Conservation (phyloP, 2,329 filamentous ascomycete genomes). For the Xylaria sp. region DNA sequence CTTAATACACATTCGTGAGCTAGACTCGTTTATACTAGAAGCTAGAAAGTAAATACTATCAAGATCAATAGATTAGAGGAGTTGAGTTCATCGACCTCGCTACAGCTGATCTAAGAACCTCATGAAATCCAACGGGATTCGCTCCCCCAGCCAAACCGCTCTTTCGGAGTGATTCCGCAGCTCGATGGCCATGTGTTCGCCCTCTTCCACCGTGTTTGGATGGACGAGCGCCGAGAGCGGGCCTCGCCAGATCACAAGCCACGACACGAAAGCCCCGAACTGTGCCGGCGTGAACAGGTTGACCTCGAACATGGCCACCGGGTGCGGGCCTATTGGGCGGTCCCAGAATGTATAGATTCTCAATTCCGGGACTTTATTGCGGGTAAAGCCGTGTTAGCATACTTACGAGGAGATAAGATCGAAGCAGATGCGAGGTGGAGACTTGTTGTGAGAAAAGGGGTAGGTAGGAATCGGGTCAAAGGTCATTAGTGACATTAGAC, state of each 20-base stretch:
- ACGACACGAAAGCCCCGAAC: constrained; percentile 89
- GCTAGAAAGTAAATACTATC: neutral
- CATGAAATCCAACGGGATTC: constrained; percentile 67
- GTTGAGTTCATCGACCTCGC: neutral
- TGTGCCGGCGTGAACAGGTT: constrained; percentile 87
- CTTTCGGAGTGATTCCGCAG: constrained; percentile 72
- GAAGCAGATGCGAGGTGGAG: neutral
- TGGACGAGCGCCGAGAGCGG: constrained; percentile 83
- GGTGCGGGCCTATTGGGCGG: constrained; percentile 82
- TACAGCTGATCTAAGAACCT: constrained; percentile 19
- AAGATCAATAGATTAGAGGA: too few relatives aligned
- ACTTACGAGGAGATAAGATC: neutral
- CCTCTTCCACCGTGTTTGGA: constrained; percentile 73
- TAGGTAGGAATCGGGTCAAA: neutral
- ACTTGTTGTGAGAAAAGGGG: neutral
- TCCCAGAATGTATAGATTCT: constrained; percentile 85
- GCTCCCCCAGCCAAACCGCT: constrained; percentile 80
- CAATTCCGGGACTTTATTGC: constrained; percentile 78
- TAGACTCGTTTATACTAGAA: neutral
- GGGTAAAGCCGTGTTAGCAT: constrained; percentile 7
- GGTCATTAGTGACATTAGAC: constrained; percentile 38
- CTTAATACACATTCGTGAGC: too few relatives aligned
- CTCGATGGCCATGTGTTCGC: constrained; percentile 49
- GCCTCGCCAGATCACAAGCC: constrained; percentile 84
- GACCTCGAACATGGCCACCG: constrained; percentile 90